Base-by-base conservation (phyloP, 371 early-diverging fungal genomes). In the Syncephalastrum contaminatum region DNA sequence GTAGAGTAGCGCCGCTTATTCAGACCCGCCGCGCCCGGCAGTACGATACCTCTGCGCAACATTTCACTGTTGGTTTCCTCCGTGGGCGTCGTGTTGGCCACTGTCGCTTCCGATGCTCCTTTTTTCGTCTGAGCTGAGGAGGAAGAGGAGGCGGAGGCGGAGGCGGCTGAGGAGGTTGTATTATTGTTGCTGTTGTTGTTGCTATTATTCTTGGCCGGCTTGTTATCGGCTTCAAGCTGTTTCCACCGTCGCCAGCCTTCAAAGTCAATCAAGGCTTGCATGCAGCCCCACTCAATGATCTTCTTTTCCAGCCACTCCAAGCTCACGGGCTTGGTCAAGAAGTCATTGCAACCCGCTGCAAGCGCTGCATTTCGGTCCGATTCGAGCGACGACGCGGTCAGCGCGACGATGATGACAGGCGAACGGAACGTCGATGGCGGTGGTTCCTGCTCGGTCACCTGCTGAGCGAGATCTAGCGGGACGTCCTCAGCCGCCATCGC, bases 231-330 rank as follows among this genome's bases (percentile, higher is more conserved):
- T 22, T 66, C 58, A 3, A 65, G 54, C 41, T 63, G 66, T 60
- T 83, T 83, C 91, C 91, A 89, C 49, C 77, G 83, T 46, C 83
- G 74, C 89, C 90, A 92, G 14, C 88, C 87, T 48, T 89, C 88
- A 61, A 90, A 86, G 69, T 94, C 92, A 53, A 94, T 92, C 46
- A 94, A 66, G 0, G 93, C 92, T 64, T 94, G 94, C 90, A 94
- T 94, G 53, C 90, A 88, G 5, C 93, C 94, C 94, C 94, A 94
- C 64, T 94, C 94, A 49, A 87, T 81, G 51, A 93, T 90, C 73
- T 93, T 93, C 58, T 86, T 82, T 60, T 88, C 88, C 7, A 94
- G 66, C 94, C 94, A 94, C 27, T 82, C 80, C 16, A 91, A 67
- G 55, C 86, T 87, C 14, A 93, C 87, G 0, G 95, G 95, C 59